Evolutionary conservation across 2,329 filamentous ascomycete genomes (phyloP), one percentile per base, ranked within the genome.

Genomic region (Neophaeococcomyces aloes): DNA sequence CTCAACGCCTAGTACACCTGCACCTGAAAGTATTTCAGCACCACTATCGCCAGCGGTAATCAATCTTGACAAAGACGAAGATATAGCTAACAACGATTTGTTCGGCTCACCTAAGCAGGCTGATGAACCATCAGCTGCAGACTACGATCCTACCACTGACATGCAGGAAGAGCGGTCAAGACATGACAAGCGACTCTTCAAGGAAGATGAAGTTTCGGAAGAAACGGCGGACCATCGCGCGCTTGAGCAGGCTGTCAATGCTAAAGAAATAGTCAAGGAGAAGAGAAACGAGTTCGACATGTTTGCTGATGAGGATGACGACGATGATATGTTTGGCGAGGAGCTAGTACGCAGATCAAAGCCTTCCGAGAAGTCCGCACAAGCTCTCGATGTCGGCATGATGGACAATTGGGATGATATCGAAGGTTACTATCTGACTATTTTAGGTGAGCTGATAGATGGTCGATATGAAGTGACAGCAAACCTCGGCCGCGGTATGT

Each of bases 361-460:
- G 18, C 62, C 67, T 42, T 63, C 64, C 25, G 69, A 70, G 25
- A 70, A 71, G 15, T 68, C 71, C 35, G 67, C 64, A 18, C 67
- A 79, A 63, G 66, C 81, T 62, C 61, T 78, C 42, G 75, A 77
- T 58, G 79, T 79, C 50, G 85, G 81, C 49, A 84, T 89, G 62
- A 76, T 95, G 41, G 89, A 96, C 57, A 89, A 94, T 47, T 86
- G 80, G 80, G 88, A 94, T 59, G 91, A 96, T 59, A 79, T 83
- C 41, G 87, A 98, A 58, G 91, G 89, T 4, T 96, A 96, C 61
- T 98, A 96, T 71, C 93, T 91, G 64, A 81, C 95, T 46, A 86
- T 93, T 45, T 79, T 87, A 31, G 88, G 89, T 57, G 91, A 98
- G 67, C 69, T 96, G 40, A 73, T 98, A 50, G 84, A 94, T 55